These are phyloP conservation scores for Kazachstania kunashirensis DNA, from an alignment of 805 yeast species.

Conservation along the genomic window DNA sequence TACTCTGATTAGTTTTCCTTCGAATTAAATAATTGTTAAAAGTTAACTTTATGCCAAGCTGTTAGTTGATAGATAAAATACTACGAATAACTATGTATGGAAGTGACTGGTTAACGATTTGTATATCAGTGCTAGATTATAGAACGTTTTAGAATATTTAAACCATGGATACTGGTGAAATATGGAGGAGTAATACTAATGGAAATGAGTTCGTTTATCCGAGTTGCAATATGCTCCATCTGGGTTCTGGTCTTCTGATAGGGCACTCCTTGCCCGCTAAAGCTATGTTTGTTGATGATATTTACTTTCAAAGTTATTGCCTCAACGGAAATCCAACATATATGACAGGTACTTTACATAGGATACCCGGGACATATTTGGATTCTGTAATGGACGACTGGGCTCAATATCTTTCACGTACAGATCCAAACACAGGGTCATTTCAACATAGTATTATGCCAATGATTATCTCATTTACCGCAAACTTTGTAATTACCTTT, in stretches of 20 bases:
- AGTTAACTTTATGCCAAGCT: too few species aligned
- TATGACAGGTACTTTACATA: constrained; percentile 28
- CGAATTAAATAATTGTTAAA: too few species aligned
- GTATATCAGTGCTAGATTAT: too few species aligned
- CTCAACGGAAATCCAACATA: constrained; percentile 29
- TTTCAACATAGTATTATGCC: constrained; percentile 53
- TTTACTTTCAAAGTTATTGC: constrained; percentile 29
- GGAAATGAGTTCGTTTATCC: background rate
- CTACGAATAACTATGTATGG: too few species aligned
- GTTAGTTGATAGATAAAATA: too few species aligned
- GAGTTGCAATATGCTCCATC: constrained; percentile 25
- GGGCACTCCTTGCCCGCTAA: constrained; percentile 10
- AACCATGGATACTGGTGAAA: background rate
- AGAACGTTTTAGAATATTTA: background rate
- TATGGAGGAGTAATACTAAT: background rate
- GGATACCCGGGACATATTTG: constrained; percentile 33
- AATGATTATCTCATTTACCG: constrained; percentile 49
- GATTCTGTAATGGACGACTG: constrained; percentile 37
- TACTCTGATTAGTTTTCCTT: too few species aligned
- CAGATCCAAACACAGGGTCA: constrained; percentile 32
- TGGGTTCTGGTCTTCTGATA: constrained; percentile 30
- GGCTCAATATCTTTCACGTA: constrained; percentile 31
- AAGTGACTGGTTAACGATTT: too few species aligned
- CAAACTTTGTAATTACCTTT: constrained; percentile 55
- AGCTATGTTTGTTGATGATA: constrained; percentile 11